Conservation (phyloP, 352 stramenopile species). For the Pythium scleroteichum region DNA sequence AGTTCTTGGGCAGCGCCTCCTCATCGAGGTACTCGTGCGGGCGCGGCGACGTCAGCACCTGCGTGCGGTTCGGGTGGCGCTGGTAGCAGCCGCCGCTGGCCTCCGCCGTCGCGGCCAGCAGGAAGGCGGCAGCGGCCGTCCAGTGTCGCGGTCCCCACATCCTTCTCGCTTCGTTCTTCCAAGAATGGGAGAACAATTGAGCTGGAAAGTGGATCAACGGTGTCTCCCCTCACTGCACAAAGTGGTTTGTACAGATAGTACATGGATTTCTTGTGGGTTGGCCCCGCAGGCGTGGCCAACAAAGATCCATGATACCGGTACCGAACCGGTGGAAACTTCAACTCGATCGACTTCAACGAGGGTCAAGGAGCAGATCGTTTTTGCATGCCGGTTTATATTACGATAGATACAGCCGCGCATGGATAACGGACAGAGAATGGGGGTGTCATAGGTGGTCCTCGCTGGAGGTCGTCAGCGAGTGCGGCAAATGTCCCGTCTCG, state of each 20-base stretch:
- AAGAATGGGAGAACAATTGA: background rate
- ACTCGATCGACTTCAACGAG: no score
- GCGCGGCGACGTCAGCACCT: slow-evolving; percentile 55
- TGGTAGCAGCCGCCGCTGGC: slow-evolving; percentile 58
- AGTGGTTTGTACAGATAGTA: background rate
- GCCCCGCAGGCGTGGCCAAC: background rate
- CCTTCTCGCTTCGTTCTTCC: background rate
- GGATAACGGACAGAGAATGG: background rate
- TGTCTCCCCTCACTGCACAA: background rate
- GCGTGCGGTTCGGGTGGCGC: slow-evolving; percentile 69
- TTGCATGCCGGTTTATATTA: slow-evolving; percentile 12
- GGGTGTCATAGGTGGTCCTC: slow-evolving; percentile 67
- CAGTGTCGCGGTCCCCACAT: background rate
- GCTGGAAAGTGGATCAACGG: background rate
- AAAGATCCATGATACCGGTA: slow-evolving; percentile 27
- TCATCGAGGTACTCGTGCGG: slow-evolving; percentile 71
- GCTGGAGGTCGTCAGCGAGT: slow-evolving; percentile 80
- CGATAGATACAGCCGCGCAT: background rate
- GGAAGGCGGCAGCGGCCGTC: background rate
- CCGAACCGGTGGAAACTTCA: slow-evolving; percentile 18
- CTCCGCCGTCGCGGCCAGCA: slow-evolving; percentile 3
- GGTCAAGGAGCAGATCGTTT: no score
- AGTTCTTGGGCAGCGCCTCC: slow-evolving; percentile 87
- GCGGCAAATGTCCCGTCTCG: slow-evolving; percentile 75
- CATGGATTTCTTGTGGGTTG: background rate